phyloP scores from a whole-genome alignment of 2,329 filamentous ascomycete species.

The Curvularia eragrostidis region DNA sequence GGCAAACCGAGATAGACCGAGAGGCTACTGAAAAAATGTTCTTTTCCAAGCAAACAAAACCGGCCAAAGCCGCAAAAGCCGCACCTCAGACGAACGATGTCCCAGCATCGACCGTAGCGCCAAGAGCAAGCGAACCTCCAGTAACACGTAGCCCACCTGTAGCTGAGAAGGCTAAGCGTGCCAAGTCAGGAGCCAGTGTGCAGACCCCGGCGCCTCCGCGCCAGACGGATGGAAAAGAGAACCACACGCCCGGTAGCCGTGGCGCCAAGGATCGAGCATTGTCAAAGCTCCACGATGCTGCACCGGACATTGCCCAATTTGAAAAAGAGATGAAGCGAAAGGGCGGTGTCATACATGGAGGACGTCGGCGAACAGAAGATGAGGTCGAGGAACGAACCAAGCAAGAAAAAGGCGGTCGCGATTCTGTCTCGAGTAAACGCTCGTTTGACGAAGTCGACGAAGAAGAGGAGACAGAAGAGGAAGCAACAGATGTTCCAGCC shows the following conservation, averaged over 20 bases:
- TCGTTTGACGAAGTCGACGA: conserved; percentile 55
- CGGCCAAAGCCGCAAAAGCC: conserved; percentile 30
- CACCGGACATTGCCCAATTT: conserved; percentile 85
- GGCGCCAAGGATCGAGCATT: conserved; percentile 87
- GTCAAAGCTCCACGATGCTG: conserved; percentile 76
- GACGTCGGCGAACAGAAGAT: conserved; percentile 47
- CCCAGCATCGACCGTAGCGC: conserved; percentile 30
- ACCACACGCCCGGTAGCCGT: conserved; percentile 81
- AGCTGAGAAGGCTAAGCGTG: conserved; percentile 37
- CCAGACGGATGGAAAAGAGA: conserved; percentile 71
- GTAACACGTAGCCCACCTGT: conserved; percentile 26
- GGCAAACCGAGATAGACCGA: conserved; percentile 83
- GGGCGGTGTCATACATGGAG: conserved; percentile 68
- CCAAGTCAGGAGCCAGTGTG: conserved; percentile 35
- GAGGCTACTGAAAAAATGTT: conserved; percentile 74
- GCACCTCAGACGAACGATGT: conserved; percentile 24
- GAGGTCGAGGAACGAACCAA: conserved; percentile 47
- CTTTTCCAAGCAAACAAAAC: conserved; percentile 49
- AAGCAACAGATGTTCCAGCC: conserved; percentile 59
- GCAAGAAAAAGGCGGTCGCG: conserved; percentile 40
- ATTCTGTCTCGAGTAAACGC: conserved; percentile 53
- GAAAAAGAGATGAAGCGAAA: conserved; percentile 91
- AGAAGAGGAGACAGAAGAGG: conserved; percentile 51
- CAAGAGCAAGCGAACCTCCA: conserved; percentile 14
- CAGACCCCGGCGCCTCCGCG: conserved; percentile 60